A percentile compares a stretch with the other conserved stretches of the same genome.
These are phyloP conservation scores for Cyanidiococcus yangmingshanensis DNA, from an alignment of 23 red algal species.

Conservation along the genomic window DNA sequence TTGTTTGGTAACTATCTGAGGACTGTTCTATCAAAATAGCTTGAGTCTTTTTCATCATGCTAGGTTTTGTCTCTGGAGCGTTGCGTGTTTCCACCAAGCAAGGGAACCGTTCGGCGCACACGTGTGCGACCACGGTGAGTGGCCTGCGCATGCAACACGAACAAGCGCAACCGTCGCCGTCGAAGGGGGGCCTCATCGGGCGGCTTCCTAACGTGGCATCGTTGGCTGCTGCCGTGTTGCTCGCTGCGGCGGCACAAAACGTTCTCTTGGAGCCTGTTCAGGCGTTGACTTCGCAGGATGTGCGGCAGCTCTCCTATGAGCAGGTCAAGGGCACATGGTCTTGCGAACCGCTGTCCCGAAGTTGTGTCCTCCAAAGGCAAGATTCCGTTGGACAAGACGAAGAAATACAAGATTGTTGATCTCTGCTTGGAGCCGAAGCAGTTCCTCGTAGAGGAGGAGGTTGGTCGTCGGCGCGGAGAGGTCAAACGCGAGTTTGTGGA, in stretches of 20 bases:
- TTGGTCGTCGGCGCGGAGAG: conserved; percentile 44
- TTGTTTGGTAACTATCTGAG: too few relatives aligned
- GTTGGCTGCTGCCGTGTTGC: neutral
- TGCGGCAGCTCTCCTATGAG: conserved; percentile 83
- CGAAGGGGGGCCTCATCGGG: too few relatives aligned
- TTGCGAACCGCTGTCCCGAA: conserved; percentile 95
- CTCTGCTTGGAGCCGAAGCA: conserved; percentile 94
- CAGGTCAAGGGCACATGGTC: conserved; percentile 95
- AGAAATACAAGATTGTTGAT: conserved; percentile 96
- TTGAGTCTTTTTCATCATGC: neutral
- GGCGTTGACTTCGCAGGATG: conserved; percentile 65
- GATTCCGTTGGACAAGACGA: conserved; percentile 69
- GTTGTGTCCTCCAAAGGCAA: conserved; percentile 69
- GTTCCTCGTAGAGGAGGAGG: conserved; percentile 95
- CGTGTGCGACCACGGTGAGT: neutral
- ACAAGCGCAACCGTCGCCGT: neutral
- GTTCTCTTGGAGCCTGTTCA: conserved; percentile 17
- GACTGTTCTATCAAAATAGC: neutral
- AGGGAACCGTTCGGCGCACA: neutral
- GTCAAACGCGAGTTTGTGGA: conserved; percentile 75
- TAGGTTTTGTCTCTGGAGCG: neutral
- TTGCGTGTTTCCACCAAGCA: neutral
- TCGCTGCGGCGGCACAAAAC: conserved; percentile 8
- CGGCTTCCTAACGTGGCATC: neutral
- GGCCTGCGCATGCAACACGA: neutral